Conservation (phyloP, 345 rosid species). For the Acer saccharum region DNA sequence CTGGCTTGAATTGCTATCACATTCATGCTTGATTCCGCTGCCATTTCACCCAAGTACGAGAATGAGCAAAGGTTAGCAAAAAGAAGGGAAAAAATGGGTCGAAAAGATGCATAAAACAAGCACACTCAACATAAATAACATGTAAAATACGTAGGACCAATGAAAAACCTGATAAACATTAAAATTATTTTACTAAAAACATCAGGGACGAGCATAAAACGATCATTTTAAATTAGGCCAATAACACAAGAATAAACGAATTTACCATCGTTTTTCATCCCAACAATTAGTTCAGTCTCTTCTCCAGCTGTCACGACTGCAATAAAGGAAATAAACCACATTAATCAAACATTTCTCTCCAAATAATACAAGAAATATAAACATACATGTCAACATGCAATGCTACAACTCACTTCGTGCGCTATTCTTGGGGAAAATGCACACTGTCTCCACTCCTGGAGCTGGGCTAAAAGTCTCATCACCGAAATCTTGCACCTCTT, state of each 20-base stretch:
- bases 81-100: no score
- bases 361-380: slow-evolving; percentile 5
- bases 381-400: neutral
- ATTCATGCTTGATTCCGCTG: slow-evolving; percentile 65
- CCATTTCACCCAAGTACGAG: slow-evolving; percentile 24
- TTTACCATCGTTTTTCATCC: slow-evolving; percentile 86
- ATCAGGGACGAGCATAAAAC: neutral
- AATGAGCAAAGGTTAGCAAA: slow-evolving; percentile 16
- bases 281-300: slow-evolving; percentile 82
- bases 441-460: slow-evolving; percentile 65
- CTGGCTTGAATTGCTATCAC: slow-evolving; percentile 74
- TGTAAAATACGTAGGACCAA: neutral
- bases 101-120: neutral
- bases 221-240: slow-evolving; percentile 8
- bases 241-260: neutral
- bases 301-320: slow-evolving; percentile 79
- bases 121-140: neutral
- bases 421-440: slow-evolving; percentile 78
- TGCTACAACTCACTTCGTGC: slow-evolving; percentile 50
- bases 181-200: neutral
- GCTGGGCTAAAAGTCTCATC: slow-evolving; percentile 55
- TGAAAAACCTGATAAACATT: neutral
- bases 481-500: slow-evolving; percentile 59
- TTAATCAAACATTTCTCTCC: slow-evolving; percentile 2
- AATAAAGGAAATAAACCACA: slow-evolving; percentile 14